Conservation (phyloP, 148 eudicot genomes). For the Persicaria tinctoria region DNA sequence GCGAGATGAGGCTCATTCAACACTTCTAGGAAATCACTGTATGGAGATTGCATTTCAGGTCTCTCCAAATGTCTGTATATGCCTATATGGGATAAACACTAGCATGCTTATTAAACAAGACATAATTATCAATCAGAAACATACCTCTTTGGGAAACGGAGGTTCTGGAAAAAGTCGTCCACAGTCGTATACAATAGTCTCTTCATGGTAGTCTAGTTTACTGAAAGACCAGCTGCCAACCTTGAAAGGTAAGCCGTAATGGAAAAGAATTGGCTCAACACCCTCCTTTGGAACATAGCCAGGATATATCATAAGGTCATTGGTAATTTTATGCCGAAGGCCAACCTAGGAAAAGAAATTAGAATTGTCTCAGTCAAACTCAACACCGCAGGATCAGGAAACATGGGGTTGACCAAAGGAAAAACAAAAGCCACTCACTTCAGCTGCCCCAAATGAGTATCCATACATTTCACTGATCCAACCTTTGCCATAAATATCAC, state of each 20-base stretch:
- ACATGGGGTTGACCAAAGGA: not conserved
- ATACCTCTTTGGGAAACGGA: conserved; percentile 97
- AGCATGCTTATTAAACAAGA: not conserved
- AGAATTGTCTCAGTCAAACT: not conserved
- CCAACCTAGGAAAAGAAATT: conserved; percentile 57
- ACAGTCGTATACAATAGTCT: conserved; percentile 80
- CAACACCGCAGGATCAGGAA: not conserved
- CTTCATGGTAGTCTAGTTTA: conserved; percentile 80
- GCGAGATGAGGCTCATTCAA: not conserved
- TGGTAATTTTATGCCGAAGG: conserved; percentile 84
- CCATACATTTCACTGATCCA: conserved; percentile 99
- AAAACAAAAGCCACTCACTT: conserved; percentile 35
- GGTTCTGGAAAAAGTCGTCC: conserved; percentile 95
- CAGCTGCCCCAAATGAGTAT: conserved; percentile 95
- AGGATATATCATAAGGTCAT: conserved; percentile 90
- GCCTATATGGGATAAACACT: not conserved
- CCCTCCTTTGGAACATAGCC: conserved; percentile 76
- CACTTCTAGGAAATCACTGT: no score
- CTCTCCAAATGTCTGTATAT: no score
- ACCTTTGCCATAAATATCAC: conserved; percentile 87
- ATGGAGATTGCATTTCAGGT: no score
- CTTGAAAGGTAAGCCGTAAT: conserved; percentile 83
- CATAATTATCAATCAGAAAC: not conserved
- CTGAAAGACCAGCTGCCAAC: conserved; percentile 96
- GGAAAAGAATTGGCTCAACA: conserved; percentile 81